Conservation (phyloP, 2,329 filamentous ascomycete species). For the Fusarium devonianum region DNA sequence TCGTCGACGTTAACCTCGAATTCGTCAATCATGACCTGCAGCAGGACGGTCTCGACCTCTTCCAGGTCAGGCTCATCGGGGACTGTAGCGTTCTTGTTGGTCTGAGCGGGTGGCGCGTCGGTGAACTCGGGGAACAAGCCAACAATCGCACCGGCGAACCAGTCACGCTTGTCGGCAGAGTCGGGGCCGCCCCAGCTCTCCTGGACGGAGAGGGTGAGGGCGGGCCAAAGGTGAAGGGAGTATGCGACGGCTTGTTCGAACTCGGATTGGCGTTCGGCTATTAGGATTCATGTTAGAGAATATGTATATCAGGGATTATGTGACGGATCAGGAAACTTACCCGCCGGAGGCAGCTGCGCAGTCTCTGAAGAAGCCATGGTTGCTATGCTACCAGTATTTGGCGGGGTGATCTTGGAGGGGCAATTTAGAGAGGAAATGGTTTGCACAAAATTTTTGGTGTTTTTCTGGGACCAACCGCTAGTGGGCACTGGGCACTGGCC, state of each 20-base stretch:
- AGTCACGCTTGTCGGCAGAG: conserved; percentile 88
- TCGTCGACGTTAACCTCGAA: conserved; percentile 95
- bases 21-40: conserved; percentile 94
- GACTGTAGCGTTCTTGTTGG: conserved; percentile 37
- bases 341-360: conserved; percentile 43
- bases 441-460: conserved; percentile 43
- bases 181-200: conserved; percentile 89
- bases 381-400: conserved; percentile 20
- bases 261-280: conserved; percentile 65
- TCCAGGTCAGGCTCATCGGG: conserved; percentile 69
- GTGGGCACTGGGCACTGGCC: not conserved
- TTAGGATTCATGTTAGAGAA: conserved; percentile 14
- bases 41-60: conserved; percentile 82
- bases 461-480: conserved; percentile 26
- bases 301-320: too few relatives aligned
- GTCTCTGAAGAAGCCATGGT: conserved; percentile 46
- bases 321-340: too few relatives aligned
- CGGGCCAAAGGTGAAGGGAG: conserved; percentile 85
- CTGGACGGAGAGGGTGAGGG: conserved; percentile 84
- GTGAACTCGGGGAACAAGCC: conserved; percentile 79
- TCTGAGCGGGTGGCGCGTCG: conserved; percentile 40
- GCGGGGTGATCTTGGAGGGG: conserved; percentile 47
- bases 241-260: conserved; percentile 91
- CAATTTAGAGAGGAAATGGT: conserved; percentile 31
- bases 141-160: conserved; percentile 88